Evolutionary conservation across 75 land plant species (phyloP), one percentile per base, ranked within the genome.

Genomic region (Cryptomeria japonica): DNA sequence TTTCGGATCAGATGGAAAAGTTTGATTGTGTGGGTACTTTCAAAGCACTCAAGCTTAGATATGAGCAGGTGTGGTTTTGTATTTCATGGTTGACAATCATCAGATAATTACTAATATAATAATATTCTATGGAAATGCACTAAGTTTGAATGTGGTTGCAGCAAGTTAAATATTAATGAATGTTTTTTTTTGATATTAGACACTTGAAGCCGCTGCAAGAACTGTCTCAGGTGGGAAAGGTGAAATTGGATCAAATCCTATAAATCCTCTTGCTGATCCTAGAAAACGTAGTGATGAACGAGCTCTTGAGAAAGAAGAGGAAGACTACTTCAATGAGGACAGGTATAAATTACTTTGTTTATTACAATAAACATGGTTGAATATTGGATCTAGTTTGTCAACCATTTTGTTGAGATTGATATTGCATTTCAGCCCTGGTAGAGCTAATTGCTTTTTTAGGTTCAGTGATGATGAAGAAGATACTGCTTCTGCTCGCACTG

Each of bases 281-380:
- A 90, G 98, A 85, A 98, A 94, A 86, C 68, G 91, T 78, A 85
- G 14, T 31, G 99, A 96, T 92, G 98, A 94, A 10, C 95, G 99
- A 36, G 96, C 94, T 73, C 90, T 95, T 76, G 99, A 95, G 88
- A 98, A 95, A 86, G 99, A 96, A 56, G 99, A 98, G 88, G 99
- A 98, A 88, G 99, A 98, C 38, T 98, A 98, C 82, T 98, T 98
- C 91, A 96, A 98, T 83, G 99, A 95, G 93, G 93, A 92, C 87
- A 92, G 93, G 93, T 91, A 86, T 42, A 51, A 13, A 14, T 51
- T 51, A 42, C 53, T 34, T 47, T 38, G n/a, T 34, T 42, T 75
- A 34, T 34, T 13, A 72, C 77, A 34, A 34, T 13, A 75, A 75
- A 34, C 16, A 75, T 75, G 34, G 77, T 75, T 34, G 77, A 19